Evolutionary conservation across 2,329 filamentous ascomycete genomes (phyloP), one percentile per base, ranked within the genome.

Genomic region (Ustilaginoidea virens): DNA sequence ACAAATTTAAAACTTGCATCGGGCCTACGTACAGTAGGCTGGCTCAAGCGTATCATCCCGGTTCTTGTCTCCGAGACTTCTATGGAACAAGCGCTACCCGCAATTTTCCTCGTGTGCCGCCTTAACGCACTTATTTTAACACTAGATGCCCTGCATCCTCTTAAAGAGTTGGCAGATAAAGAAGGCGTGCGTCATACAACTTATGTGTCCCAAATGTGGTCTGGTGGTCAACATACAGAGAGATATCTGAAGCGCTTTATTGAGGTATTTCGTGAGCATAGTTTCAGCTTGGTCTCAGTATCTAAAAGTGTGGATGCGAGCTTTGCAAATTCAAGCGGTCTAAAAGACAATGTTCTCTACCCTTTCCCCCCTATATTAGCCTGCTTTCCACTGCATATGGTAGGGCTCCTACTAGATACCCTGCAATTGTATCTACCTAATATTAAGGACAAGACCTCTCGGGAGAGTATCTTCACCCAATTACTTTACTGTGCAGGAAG

Each of bases 211-310:
- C 47, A 48, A 14, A 51, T 53, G 7, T 79, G 67, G 69, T 71
- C 67, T 3, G 72, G 72, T 1, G 87, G 87, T 0, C 85, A 92
- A 45, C 90, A 96, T 50, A 94, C 86, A 1, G 90, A 96, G 51
- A 70, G 85, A 29, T 98, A 85, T 44, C 59, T 98, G 24, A 98
- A 96, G 52, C 71, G 86, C 27, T 98, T 92, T 52, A 81, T 98
- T 43, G 90, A 98, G 49, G 85, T 98, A 17, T 96, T 96, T 50
- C 79, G 90, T 29, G 90, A 98, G 53, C 90, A 98, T 53, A 93
- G 82, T 48, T 98, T 98, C 51, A 80, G 78, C 24, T 92, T 96
- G 35, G 74, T 96, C 17, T 92, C 83, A 33, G 83, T 96, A 66
- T 94, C 92, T 53, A 81, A 77, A 44, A 90, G 79, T 44, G 83